Evolutionary conservation across 495 filamentous ascomycete genomes (phyloP).

Genomic region (Cryomyces minteri): DNA sequence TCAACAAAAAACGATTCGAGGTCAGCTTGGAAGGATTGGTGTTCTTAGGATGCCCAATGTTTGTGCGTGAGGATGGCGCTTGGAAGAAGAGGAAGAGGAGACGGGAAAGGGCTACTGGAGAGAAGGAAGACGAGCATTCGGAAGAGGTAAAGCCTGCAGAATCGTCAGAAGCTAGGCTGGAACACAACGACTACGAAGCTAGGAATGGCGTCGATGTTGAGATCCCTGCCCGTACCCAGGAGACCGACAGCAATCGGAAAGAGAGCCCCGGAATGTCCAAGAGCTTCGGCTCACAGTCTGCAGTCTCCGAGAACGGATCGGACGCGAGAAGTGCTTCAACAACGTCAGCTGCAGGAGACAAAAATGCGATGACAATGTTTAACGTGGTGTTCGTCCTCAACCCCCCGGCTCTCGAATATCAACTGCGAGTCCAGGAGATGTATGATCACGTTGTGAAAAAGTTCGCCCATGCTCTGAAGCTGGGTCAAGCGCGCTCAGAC

Average conservation of each 20-base stretch:
- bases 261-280: not conserved
- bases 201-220: not conserved
- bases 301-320: slow-evolving; percentile 7
- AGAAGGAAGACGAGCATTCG: slow-evolving; percentile 1
- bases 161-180: not conserved
- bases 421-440: slow-evolving; percentile 54
- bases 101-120: slow-evolving; percentile 39
- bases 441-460: slow-evolving; percentile 80
- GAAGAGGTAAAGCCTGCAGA: not conserved
- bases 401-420: slow-evolving; percentile 60
- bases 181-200: not conserved
- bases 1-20: slow-evolving; percentile 76
- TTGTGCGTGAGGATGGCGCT: slow-evolving; percentile 64
- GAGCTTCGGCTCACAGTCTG: slow-evolving; percentile 5
- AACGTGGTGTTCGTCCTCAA: slow-evolving; percentile 86
- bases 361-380: slow-evolving; percentile 76
- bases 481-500: slow-evolving; percentile 68
- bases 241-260: not conserved
- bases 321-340: slow-evolving; percentile 11
- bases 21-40: slow-evolving; percentile 66
- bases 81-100: slow-evolving; percentile 56
- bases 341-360: slow-evolving; percentile 16
- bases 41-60: slow-evolving; percentile 77
- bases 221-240: not conserved
- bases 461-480: slow-evolving; percentile 73